phyloP scores from a whole-genome alignment of 257 asterid genomes.

The Nicotiana tabacum region DNA sequence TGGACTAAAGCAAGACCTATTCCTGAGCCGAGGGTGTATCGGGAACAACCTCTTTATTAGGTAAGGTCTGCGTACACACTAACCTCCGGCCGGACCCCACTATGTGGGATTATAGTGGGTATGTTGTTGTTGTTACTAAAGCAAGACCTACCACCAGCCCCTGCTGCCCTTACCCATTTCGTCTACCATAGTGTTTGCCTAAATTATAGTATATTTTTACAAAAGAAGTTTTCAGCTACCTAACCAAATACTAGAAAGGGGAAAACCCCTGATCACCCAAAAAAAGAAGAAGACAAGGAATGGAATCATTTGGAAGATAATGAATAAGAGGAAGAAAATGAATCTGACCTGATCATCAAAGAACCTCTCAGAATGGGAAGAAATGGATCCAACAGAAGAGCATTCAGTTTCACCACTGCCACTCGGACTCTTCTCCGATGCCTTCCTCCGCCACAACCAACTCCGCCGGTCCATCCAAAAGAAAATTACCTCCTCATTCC shows the following conservation, averaged over 20 bases:
- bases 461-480: slow-evolving; percentile 74
- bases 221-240: no score
- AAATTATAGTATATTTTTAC: no score
- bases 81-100: no score
- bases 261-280: not conserved
- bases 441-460: slow-evolving; percentile 89
- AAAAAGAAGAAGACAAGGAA: not conserved
- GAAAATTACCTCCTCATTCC: not conserved
- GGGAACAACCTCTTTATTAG: no score
- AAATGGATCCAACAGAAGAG: slow-evolving; percentile 62
- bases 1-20: not conserved
- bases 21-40: not conserved
- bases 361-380: slow-evolving; percentile 77
- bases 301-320: not conserved
- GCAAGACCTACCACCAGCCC: no score
- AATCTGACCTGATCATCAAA: slow-evolving; percentile 80
- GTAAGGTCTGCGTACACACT: no score
- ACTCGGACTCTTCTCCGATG: slow-evolving; percentile 68
- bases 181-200: no score
- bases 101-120: no score
- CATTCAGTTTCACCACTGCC: slow-evolving; percentile 88
- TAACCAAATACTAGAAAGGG: no score
- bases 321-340: not conserved
- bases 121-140: no score
- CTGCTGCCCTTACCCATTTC: no score